Conservation (phyloP, 306 rosid genomes). For the Quercus cerris region DNA sequence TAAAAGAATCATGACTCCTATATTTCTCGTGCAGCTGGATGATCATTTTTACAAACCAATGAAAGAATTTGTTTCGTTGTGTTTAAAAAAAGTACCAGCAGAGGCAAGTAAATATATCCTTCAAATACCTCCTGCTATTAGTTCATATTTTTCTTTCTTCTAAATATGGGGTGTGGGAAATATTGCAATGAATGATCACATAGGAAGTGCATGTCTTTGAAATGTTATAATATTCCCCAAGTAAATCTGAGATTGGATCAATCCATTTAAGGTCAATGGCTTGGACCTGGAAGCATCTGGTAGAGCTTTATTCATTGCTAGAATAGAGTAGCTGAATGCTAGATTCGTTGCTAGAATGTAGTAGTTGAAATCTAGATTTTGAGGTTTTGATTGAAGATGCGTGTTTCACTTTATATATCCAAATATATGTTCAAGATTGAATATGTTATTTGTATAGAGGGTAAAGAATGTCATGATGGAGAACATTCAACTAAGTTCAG, state of each 20-base stretch:
- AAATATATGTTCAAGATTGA: background rate
- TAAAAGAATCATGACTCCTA: slow-evolving; percentile 21
- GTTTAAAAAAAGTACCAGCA: slow-evolving; percentile 92
- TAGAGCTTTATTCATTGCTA: background rate
- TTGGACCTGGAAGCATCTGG: background rate
- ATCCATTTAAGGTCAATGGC: background rate
- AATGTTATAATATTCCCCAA: background rate
- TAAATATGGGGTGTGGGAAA: background rate
- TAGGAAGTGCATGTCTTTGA: background rate
- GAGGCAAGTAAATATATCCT: slow-evolving; percentile 59
- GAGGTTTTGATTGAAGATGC: too few relatives aligned
- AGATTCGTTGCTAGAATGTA: too few relatives aligned
- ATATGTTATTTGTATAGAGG: background rate
- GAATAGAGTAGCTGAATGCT: too few relatives aligned
- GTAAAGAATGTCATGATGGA: background rate
- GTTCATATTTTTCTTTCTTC: slow-evolving; percentile 14
- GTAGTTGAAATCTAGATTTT: too few relatives aligned
- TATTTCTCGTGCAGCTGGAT: slow-evolving; percentile 71
- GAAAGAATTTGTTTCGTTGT: slow-evolving; percentile 90
- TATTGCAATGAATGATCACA: background rate
- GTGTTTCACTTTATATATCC: too few relatives aligned
- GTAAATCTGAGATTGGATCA: background rate
- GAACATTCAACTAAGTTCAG: background rate
- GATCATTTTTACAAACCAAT: slow-evolving; percentile 95
- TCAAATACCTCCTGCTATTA: background rate